phyloP scores from a whole-genome alignment of 805 yeast genomes.

The Myxozyma monticola region DNA sequence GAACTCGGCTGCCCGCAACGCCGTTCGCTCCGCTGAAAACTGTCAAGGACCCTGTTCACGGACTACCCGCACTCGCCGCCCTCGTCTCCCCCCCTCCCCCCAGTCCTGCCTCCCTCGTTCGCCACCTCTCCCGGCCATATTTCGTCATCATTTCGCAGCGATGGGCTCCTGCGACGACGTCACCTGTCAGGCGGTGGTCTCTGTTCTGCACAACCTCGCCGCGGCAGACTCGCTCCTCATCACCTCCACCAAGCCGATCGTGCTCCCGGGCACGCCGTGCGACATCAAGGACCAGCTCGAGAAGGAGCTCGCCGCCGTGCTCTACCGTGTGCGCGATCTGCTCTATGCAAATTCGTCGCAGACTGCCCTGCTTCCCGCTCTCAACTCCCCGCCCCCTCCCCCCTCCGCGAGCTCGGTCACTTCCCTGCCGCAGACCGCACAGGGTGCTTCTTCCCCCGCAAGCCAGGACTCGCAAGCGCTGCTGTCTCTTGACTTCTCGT shows the following conservation, averaged over 20 bases:
- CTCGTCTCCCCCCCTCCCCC: too few relatives aligned
- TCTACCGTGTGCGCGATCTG: conserved; percentile 29
- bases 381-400: neutral
- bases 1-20: too few relatives aligned
- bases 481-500: neutral
- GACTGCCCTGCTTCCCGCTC: conserved; percentile 2
- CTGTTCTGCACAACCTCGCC: conserved; percentile 30
- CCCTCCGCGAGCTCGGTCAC: neutral
- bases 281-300: conserved; percentile 31
- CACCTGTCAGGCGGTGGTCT: conserved; percentile 30
- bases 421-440: conserved; percentile 2
- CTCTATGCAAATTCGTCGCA: conserved; percentile 8
- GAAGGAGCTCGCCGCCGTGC: conserved; percentile 28
- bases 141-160: too few relatives aligned
- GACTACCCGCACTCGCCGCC: too few relatives aligned
- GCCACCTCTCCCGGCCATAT: too few relatives aligned
- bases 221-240: conserved; percentile 28
- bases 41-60: too few relatives aligned
- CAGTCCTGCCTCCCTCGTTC: neutral
- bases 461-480: neutral
- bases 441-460: neutral
- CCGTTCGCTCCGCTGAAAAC: too few relatives aligned
- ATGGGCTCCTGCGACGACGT: conserved; percentile 32
- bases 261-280: conserved; percentile 29
- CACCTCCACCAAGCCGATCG: conserved; percentile 28